Percentiles rank a stretch among this genome's conserved stretches.
These are phyloP conservation scores for Mucor saturninus DNA, from an alignment of 371 early-diverging fungal genomes.

Conservation along the genomic window DNA sequence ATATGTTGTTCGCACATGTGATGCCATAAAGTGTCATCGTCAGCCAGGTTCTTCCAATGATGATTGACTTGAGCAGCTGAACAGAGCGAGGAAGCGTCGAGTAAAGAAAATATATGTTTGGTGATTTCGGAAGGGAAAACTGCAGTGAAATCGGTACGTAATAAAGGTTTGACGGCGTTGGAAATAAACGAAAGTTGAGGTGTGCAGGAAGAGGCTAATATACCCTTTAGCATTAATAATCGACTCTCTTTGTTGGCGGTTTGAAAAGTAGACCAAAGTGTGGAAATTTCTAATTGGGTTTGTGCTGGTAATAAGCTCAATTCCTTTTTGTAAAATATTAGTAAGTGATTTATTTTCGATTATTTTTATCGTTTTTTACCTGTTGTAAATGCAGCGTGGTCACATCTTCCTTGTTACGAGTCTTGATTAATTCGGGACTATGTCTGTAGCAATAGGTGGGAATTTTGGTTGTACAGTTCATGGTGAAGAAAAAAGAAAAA, in stretches of 20 bases:
- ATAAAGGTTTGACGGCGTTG: conserved; percentile 40
- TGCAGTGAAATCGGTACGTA: conserved; percentile 73
- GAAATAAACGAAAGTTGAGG: conserved; percentile 55
- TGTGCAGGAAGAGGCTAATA: conserved; percentile 58
- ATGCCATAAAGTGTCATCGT: conserved; percentile 93
- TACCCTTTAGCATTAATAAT: conserved; percentile 60
- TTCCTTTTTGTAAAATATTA: conserved; percentile 8
- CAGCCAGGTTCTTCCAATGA: conserved; percentile 80
- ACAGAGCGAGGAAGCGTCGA: conserved; percentile 92
- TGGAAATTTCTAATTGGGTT: conserved; percentile 49
- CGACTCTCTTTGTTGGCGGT: conserved; percentile 54
- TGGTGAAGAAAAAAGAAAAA: not conserved
- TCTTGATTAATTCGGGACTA: conserved; percentile 27
- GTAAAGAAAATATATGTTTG: conserved; percentile 78
- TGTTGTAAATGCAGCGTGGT: conserved; percentile 19
- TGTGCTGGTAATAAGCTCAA: conserved; percentile 28
- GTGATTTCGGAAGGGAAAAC: conserved; percentile 80
- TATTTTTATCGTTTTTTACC: not conserved
- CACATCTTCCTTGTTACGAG: conserved; percentile 23
- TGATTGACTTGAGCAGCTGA: conserved; percentile 85
- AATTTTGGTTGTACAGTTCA: conserved; percentile 21
- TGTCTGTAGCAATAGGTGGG: conserved; percentile 30
- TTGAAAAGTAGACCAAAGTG: conserved; percentile 59
- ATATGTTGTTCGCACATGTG: conserved; percentile 97
- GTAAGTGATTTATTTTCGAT: too few species aligned